phyloP scores from a whole-genome alignment of 2,329 filamentous ascomycete genomes.

The Cordyceps cicadae region DNA sequence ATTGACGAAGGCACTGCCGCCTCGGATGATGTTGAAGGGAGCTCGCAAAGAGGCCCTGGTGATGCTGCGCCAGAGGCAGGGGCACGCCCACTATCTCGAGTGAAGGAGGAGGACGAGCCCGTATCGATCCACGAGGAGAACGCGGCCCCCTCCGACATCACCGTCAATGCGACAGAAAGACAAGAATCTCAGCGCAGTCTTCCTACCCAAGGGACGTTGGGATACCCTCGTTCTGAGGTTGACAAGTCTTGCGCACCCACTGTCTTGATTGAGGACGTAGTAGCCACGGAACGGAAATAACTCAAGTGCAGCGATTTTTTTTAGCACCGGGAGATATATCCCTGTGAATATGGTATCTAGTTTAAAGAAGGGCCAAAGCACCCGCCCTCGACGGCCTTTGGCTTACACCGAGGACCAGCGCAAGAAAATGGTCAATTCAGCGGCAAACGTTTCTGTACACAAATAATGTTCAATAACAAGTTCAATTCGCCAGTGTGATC shows the following conservation, averaged over 20 bases:
- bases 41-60: background rate
- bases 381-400: background rate
- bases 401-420: background rate
- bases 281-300: background rate
- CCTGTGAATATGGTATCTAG: background rate
- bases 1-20: slow-evolving; percentile 38
- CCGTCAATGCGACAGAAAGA: slow-evolving; percentile 4
- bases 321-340: background rate
- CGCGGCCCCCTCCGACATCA: background rate
- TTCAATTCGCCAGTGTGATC: background rate
- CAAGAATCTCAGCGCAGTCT: background rate
- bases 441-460: background rate
- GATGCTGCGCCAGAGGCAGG: slow-evolving; percentile 18
- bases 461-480: background rate
- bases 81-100: slow-evolving; percentile 27
- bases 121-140: slow-evolving; percentile 23
- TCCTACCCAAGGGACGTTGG: background rate
- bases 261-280: background rate
- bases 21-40: slow-evolving; percentile 16
- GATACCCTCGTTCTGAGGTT: background rate
- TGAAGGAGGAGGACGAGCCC: slow-evolving; percentile 28
- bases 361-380: background rate
- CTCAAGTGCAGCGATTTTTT: background rate
- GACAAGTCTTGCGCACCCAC: background rate
- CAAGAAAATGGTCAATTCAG: background rate